These are phyloP conservation scores for Arxiozyma bovina DNA, from an alignment of 1,139 yeast species.

Conservation along the genomic window DNA sequence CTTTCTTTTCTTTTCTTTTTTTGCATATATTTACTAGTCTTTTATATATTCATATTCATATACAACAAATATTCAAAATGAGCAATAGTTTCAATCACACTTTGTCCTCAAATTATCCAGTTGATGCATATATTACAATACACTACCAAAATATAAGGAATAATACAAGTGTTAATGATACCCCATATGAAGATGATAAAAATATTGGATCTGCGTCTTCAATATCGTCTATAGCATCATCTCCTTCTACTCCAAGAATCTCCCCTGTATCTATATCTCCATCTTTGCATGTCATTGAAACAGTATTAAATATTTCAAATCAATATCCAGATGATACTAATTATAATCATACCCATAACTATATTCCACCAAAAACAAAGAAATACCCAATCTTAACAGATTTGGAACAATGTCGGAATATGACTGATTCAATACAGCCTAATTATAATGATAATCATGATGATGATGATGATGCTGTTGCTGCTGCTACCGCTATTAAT, in stretches of 20 bases:
- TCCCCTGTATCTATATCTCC: background rate
- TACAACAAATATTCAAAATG: no score
- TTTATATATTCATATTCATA: no score
- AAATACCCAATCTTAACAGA: background rate
- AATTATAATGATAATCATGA: no score
- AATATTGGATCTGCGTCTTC: background rate
- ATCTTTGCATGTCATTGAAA: conserved; percentile 2
- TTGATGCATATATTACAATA: conserved; percentile 1
- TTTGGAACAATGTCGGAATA: background rate
- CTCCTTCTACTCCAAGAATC: background rate
- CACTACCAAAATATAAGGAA: background rate
- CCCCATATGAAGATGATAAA: background rate
- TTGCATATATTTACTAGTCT: no score
- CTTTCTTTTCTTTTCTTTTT: no score
- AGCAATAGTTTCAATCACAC: background rate
- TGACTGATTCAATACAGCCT: background rate
- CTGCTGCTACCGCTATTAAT: background rate
- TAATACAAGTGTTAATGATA: background rate
- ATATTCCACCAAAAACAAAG: background rate
- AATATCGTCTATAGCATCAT: background rate
- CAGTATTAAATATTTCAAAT: conserved; percentile 5
- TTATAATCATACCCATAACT: no score
- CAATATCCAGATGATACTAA: background rate
- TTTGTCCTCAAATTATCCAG: background rate
- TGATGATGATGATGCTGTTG: no score